Conservation (phyloP, 2,329 filamentous ascomycete genomes). For the Fusarium multiceps region DNA sequence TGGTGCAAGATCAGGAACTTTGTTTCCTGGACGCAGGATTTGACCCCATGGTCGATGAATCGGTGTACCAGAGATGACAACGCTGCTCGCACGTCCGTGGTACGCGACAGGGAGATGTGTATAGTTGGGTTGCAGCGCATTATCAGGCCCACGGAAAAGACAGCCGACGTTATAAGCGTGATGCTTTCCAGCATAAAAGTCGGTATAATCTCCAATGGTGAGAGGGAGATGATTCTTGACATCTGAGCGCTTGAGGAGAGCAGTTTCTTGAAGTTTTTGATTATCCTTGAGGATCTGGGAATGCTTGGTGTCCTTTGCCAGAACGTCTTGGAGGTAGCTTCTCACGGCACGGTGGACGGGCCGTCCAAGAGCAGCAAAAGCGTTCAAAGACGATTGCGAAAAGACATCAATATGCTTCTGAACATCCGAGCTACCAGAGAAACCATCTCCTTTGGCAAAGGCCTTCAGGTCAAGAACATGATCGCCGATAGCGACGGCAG, state of each 20-base stretch:
- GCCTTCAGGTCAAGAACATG: slow-evolving; percentile 75
- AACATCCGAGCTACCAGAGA: slow-evolving; percentile 46
- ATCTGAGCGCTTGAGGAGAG: slow-evolving; percentile 51
- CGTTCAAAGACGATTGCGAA: slow-evolving; percentile 47
- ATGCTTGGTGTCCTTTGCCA: slow-evolving; percentile 64
- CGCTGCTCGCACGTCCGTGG: slow-evolving; percentile 80
- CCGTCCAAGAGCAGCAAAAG: slow-evolving; percentile 66
- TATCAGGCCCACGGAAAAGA: slow-evolving; percentile 77
- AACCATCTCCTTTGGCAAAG: slow-evolving; percentile 63
- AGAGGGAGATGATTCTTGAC: slow-evolving; percentile 79
- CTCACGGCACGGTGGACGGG: slow-evolving; percentile 77
- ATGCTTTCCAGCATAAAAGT: slow-evolving; percentile 84
- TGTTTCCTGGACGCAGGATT: slow-evolving; percentile 63
- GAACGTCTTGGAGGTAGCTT: slow-evolving; percentile 72
- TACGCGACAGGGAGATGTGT: slow-evolving; percentile 84
- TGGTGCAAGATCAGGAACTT: slow-evolving; percentile 67
- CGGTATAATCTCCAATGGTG: slow-evolving; percentile 83
- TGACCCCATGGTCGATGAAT: slow-evolving; percentile 80
- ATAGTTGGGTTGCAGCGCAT: slow-evolving; percentile 84
- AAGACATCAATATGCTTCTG: slow-evolving; percentile 46
- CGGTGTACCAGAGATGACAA: slow-evolving; percentile 79
- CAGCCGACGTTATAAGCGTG: slow-evolving; percentile 78
- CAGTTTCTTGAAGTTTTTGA: slow-evolving; percentile 45
- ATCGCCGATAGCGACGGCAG: slow-evolving; percentile 78
- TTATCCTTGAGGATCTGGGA: slow-evolving; percentile 53